Conservation (phyloP, 2,329 filamentous ascomycete genomes). For the Cladorrhinum sp. region DNA sequence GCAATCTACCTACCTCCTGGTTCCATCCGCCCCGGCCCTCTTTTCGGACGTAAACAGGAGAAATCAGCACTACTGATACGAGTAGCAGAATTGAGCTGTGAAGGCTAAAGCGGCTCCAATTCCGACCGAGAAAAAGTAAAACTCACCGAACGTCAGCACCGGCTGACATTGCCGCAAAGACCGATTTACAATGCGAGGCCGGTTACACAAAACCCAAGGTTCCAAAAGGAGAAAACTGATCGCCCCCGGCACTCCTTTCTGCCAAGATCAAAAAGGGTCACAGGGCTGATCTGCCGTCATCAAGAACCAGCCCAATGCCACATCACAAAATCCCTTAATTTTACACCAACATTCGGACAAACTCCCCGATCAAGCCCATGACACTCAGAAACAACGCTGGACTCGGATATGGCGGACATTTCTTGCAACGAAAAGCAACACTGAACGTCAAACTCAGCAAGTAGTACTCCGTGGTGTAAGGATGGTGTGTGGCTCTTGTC, state of each 20-base stretch:
- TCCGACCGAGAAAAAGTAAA: neutral
- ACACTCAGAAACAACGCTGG: no score
- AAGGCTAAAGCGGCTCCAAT: neutral
- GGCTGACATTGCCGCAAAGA: neutral
- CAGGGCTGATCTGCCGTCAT: no score
- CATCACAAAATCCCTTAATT: no score
- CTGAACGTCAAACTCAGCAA: no score
- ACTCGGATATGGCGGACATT: no score
- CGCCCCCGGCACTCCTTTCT: neutral
- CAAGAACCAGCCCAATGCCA: no score
- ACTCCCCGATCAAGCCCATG: no score
- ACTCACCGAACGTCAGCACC: neutral
- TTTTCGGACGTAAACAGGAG: neutral
- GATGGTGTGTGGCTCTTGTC: no score
- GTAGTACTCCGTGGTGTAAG: no score
- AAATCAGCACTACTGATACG: neutral
- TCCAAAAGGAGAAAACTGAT: slow-evolving; percentile 1
- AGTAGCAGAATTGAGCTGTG: neutral
- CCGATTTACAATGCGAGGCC: neutral
- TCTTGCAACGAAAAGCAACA: no score
- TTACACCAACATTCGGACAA: no score
- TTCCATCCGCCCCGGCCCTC: neutral
- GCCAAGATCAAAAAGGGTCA: no score
- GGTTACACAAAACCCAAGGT: neutral
- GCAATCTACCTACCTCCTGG: neutral